Base-by-base conservation (phyloP, 441 rosid species). In the Erysimum cheiri region DNA sequence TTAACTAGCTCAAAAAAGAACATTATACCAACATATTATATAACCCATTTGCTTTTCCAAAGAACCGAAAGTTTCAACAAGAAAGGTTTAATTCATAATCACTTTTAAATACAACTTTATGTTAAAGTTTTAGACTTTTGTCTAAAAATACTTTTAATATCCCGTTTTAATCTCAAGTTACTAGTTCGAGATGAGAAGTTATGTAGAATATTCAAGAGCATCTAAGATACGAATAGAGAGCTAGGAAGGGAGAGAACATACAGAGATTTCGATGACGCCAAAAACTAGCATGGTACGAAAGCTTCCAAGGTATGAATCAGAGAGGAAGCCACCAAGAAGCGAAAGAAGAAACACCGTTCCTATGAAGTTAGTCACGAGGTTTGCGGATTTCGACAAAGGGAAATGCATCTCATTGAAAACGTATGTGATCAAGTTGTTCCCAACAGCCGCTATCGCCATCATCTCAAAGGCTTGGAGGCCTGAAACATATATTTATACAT, bases 391-490 rank as follows among this genome's bases (percentile, higher is more conserved):
- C 41, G 91, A 82, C 62, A 88, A 73, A 53, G 90, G 64, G 14
- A 78, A 88, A 72, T 88, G 93, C 93, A 88, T 85, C 69, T 86
- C 88, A 49, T 86, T 82, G 63, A 86, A 83, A 55, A 86, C 85
- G 10, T 88, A 88, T 6, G 91, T 88, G 66, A 88, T 88, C 57
- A 88, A 80, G 83, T 86, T 88, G 85, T 88, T 88, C 39, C 93
- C 93, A 5, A 88, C 93, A 3, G 86, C 93, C 0, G 90, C 93
- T 19, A 88, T 84, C 22, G 86, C 93, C 85, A 84, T 86, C 84
- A 88, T 86, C 76, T 88, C 93, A 61, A 88, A 82, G 44, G 83
- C 83, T 80, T 88, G 86, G 31, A 88, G 82, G 11, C 91, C 93
- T 88, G 37, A 19, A 48, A n/a, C 14, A 15, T 44, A 43, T 14